phyloP scores from a whole-genome alignment of 2,329 filamentous ascomycete genomes.

The Aspergillus latus region DNA sequence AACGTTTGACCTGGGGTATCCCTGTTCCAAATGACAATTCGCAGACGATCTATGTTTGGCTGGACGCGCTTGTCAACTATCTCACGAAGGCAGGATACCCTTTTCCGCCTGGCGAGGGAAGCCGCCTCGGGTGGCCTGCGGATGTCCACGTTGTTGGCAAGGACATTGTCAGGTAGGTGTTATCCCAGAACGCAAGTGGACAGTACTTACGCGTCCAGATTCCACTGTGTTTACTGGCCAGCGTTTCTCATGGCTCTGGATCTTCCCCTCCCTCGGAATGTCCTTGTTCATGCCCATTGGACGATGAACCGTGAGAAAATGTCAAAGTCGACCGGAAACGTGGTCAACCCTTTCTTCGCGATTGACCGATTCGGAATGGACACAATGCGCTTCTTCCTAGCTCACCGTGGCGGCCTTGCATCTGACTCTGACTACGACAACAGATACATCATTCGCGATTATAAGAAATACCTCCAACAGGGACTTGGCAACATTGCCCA shows the following conservation, averaged over 20 bases:
- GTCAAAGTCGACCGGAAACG: slow-evolving; percentile 93
- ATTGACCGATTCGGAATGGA: slow-evolving; percentile 87
- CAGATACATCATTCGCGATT: slow-evolving; percentile 67
- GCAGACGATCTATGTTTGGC: slow-evolving; percentile 97
- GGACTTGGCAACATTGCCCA: slow-evolving; percentile 78
- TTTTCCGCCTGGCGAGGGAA: slow-evolving; percentile 62
- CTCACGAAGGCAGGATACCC: slow-evolving; percentile 85
- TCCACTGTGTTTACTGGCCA: slow-evolving; percentile 98
- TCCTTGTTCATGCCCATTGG: slow-evolving; percentile 94
- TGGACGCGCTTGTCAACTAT: slow-evolving; percentile 95
- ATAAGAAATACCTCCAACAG: slow-evolving; percentile 74
- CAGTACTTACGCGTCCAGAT: slow-evolving; percentile 44
- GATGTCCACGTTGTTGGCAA: slow-evolving; percentile 93
- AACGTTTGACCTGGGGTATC: slow-evolving; percentile 83
- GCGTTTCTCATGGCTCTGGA: slow-evolving; percentile 88
- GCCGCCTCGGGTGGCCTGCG: slow-evolving; percentile 75
- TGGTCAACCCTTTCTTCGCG: slow-evolving; percentile 90
- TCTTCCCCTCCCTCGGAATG: slow-evolving; percentile 72
- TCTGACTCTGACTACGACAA: slow-evolving; percentile 88
- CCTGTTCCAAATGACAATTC: slow-evolving; percentile 77
- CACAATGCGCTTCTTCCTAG: slow-evolving; percentile 83
- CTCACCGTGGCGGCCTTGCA: slow-evolving; percentile 72
- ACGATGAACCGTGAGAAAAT: slow-evolving; percentile 89
- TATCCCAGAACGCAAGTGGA: background rate
- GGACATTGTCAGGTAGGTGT: slow-evolving; percentile 72